Conservation (phyloP, 768 basidiomycete species). For the Boletus fagicola region DNA sequence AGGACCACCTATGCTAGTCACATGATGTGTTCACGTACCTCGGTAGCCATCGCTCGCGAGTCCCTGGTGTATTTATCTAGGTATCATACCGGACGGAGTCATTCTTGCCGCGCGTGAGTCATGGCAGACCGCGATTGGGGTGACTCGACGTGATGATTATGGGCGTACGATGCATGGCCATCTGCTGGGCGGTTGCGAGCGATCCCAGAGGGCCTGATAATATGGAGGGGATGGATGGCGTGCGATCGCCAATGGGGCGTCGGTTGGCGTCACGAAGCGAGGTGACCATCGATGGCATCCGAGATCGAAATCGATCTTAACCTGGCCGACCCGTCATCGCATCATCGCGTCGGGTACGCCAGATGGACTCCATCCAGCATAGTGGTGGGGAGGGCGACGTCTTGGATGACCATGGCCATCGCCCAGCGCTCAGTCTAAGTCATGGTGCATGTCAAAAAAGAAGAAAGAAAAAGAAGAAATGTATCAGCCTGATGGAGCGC, state of each 20-base stretch:
- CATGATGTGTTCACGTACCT: constrained; percentile 17
- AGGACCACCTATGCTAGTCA: constrained; percentile 9
- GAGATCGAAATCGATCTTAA: neutral
- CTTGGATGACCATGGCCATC: neutral
- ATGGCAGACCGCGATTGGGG: neutral
- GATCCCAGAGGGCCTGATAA: neutral
- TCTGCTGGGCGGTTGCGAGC: neutral
- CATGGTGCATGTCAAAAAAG: neutral
- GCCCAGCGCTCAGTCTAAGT: neutral
- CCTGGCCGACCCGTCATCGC: neutral
- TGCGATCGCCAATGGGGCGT: neutral
- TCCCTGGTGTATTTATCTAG: constrained; percentile 13
- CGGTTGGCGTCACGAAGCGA: neutral
- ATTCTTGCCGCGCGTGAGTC: constrained; percentile 1
- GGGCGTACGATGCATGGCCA: neutral
- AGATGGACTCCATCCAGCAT: neutral
- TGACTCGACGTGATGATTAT: constrained; percentile 5
- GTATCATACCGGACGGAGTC: constrained; percentile 5
- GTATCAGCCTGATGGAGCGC: neutral
- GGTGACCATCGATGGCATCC: neutral
- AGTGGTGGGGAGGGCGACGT: neutral
- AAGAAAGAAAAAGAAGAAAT: neutral
- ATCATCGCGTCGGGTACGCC: neutral
- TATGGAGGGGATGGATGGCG: neutral
- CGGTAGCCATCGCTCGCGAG: constrained; percentile 16